Conservation (phyloP, 352 stramenopile genomes). For the Phytophthora boehmeriae region DNA sequence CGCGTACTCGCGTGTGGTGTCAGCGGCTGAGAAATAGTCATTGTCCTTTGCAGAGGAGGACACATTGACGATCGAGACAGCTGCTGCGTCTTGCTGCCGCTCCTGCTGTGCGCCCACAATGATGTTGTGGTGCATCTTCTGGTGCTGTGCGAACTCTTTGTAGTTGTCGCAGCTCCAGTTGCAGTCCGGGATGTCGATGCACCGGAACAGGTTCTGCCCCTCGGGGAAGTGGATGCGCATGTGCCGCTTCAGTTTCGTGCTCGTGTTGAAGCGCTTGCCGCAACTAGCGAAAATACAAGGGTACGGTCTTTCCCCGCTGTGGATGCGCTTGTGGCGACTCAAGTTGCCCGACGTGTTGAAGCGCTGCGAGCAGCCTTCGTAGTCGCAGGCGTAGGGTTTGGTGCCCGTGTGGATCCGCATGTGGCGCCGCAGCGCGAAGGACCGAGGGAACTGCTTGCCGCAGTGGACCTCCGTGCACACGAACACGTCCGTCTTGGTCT, state of each 20-base stretch:
- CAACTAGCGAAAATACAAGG: slow-evolving; percentile 78
- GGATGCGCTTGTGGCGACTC: slow-evolving; percentile 88
- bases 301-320: slow-evolving; percentile 84
- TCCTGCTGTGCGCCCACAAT: slow-evolving; percentile 57
- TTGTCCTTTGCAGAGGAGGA: slow-evolving; percentile 37
- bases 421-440: slow-evolving; percentile 82
- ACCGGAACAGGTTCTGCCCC: slow-evolving; percentile 76
- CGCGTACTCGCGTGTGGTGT: slow-evolving; percentile 30
- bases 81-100: slow-evolving; percentile 5
- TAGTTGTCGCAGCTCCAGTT: slow-evolving; percentile 82
- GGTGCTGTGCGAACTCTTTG: slow-evolving; percentile 81
- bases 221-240: slow-evolving; percentile 89
- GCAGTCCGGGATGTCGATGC: slow-evolving; percentile 53
- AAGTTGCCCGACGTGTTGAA: slow-evolving; percentile 91
- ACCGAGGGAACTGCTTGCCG: slow-evolving; percentile 85
- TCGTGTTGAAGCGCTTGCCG: slow-evolving; percentile 88
- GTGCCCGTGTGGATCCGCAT: slow-evolving; percentile 87
- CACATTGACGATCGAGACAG: not conserved
- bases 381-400: slow-evolving; percentile 84
- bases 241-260: slow-evolving; percentile 89
- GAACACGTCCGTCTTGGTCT: slow-evolving; percentile 54
- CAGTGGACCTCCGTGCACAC: slow-evolving; percentile 79
- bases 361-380: slow-evolving; percentile 70
- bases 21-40: slow-evolving; percentile 43
- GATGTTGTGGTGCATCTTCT: slow-evolving; percentile 79